phyloP scores from a whole-genome alignment of 148 eudicot genomes.

The Heliamphora exappendiculata region DNA sequence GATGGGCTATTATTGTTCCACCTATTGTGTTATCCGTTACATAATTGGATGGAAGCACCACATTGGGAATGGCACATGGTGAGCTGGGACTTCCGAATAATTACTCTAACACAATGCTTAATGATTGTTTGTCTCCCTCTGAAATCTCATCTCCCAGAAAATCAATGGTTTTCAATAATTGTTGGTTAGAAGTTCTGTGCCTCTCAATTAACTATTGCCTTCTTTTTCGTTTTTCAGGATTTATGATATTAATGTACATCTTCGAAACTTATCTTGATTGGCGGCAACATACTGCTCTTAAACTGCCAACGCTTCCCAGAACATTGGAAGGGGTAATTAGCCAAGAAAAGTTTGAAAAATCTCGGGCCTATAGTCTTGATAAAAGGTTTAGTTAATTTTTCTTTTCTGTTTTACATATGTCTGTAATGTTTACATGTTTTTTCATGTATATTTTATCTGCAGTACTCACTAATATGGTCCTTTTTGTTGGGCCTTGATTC shows the following conservation, averaged over 20 bases:
- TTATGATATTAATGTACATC: slow-evolving; percentile 82
- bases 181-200: neutral
- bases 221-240: slow-evolving; percentile 39
- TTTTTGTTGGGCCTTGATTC: slow-evolving; percentile 13
- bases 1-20: no score
- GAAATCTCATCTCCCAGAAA: neutral
- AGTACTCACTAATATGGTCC: neutral
- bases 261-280: slow-evolving; percentile 86
- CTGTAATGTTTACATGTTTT: neutral
- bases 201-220: neutral
- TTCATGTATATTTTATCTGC: neutral
- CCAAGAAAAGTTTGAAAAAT: slow-evolving; percentile 86
- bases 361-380: slow-evolving; percentile 92
- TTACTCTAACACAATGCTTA: no score
- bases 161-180: neutral
- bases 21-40: no score
- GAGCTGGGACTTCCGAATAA: no score
- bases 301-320: slow-evolving; percentile 75
- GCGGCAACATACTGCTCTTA: slow-evolving; percentile 81
- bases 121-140: neutral
- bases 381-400: slow-evolving; percentile 52
- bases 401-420: neutral
- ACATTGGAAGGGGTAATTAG: slow-evolving; percentile 81
- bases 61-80: no score
- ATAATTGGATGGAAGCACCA: no score